A percentile compares a stretch with the other conserved stretches of the same genome.
Conservation (phyloP, 2,329 filamentous ascomycete species). For the Diaporthe australafricana region DNA sequence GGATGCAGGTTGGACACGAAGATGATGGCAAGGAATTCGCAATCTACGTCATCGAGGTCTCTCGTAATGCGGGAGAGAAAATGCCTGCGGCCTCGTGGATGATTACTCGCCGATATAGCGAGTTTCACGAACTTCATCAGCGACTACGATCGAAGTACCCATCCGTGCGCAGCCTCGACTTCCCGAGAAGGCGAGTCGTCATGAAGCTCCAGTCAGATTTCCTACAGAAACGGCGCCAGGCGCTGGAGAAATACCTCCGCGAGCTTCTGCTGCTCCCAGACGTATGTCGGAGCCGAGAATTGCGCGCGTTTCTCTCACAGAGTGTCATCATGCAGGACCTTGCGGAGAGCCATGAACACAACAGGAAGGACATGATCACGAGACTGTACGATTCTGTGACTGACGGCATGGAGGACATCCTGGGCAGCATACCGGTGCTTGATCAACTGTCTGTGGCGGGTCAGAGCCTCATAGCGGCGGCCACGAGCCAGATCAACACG, state of each 20-base stretch:
- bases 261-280: slow-evolving; percentile 88
- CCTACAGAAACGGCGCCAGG: slow-evolving; percentile 85
- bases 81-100: slow-evolving; percentile 97
- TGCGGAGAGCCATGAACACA: slow-evolving; percentile 67
- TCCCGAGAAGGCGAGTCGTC: slow-evolving; percentile 90
- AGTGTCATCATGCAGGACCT: slow-evolving; percentile 78
- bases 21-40: slow-evolving; percentile 95
- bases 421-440: slow-evolving; percentile 94
- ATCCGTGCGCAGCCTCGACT: slow-evolving; percentile 89
- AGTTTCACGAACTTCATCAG: slow-evolving; percentile 96
- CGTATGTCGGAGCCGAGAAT: slow-evolving; percentile 91
- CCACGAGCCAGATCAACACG: slow-evolving; percentile 71
- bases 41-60: slow-evolving; percentile 92
- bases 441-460: slow-evolving; percentile 94
- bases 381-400: slow-evolving; percentile 96
- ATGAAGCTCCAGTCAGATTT: slow-evolving; percentile 98
- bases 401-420: slow-evolving; percentile 97
- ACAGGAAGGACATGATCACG: slow-evolving; percentile 89
- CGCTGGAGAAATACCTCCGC: slow-evolving; percentile 86
- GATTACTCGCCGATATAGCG: slow-evolving; percentile 92
- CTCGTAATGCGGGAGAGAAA: slow-evolving; percentile 89
- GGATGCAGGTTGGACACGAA: slow-evolving; percentile 91
- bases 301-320: slow-evolving; percentile 92
- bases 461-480: slow-evolving; percentile 88
- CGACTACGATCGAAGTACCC: slow-evolving; percentile 86